phyloP scores from a whole-genome alignment of 225 moss, liverwort and hornwort species.

The Sphagnum contortum region DNA sequence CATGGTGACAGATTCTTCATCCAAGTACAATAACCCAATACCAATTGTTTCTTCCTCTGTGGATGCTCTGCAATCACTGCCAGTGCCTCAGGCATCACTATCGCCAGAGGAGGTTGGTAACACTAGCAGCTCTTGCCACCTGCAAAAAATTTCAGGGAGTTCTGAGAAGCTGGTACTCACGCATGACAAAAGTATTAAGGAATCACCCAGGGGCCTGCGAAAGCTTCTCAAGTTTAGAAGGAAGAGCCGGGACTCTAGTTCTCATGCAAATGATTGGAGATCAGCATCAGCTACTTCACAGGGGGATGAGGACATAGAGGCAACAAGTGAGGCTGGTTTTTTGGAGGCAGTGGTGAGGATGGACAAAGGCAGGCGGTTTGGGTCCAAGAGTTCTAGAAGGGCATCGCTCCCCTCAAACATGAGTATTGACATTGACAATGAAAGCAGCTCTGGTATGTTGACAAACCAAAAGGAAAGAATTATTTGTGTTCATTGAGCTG shows the following conservation, averaged over 20 bases:
- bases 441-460: constrained; percentile 32
- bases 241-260: constrained; percentile 39
- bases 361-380: constrained; percentile 31
- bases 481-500: too few relatives aligned
- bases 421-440: constrained; percentile 18
- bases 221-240: constrained; percentile 77
- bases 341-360: constrained; percentile 27
- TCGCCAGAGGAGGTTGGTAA: constrained; percentile 38
- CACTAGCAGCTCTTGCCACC: too few relatives aligned
- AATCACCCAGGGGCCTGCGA: constrained; percentile 76
- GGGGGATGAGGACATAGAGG: constrained; percentile 71
- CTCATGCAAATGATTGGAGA: constrained; percentile 51
- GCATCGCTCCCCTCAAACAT: constrained; percentile 25
- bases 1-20: too few relatives aligned
- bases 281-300: constrained; percentile 56
- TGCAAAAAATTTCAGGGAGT: too few relatives aligned
- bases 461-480: too few relatives aligned
- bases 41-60: too few relatives aligned
- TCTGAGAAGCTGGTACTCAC: too few relatives aligned
- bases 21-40: too few relatives aligned
- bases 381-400: constrained; percentile 28
- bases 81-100: constrained; percentile 43
- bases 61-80: constrained; percentile 12
- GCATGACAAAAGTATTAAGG: constrained; percentile 32
- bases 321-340: constrained; percentile 27